Evolutionary conservation across 1,139 yeast genomes (phyloP).

Genomic region (Blastobotrys proliferans): DNA sequence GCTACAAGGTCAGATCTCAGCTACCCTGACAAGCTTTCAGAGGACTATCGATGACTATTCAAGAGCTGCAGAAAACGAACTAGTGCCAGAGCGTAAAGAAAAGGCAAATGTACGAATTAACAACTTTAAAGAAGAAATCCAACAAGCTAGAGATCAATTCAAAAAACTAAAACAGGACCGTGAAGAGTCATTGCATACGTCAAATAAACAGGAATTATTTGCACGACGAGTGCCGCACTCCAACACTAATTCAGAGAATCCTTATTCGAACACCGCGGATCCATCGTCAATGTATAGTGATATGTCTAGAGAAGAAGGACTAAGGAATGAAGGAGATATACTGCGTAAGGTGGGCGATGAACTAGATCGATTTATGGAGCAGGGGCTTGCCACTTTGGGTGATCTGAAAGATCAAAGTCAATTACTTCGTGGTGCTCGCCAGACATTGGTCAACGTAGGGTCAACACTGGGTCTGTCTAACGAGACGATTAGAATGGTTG

Average conservation of each 20-base stretch:
- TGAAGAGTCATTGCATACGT: conserved; percentile 49
- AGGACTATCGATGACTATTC: conserved; percentile 77
- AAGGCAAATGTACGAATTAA: conserved; percentile 63
- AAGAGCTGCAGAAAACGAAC: conserved; percentile 58
- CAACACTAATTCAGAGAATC: conserved; percentile 45
- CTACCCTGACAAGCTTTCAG: conserved; percentile 69
- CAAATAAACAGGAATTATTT: conserved; percentile 55
- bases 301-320: conserved; percentile 51
- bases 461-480: conserved; percentile 82
- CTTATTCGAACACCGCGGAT: conserved; percentile 40
- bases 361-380: conserved; percentile 82
- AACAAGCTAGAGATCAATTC: conserved; percentile 54
- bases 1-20: conserved; percentile 76
- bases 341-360: conserved; percentile 72
- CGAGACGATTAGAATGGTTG: conserved; percentile 77
- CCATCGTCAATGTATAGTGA: conserved; percentile 18
- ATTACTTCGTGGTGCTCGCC: conserved; percentile 58
- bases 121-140: conserved; percentile 57
- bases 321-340: conserved; percentile 61
- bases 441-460: conserved; percentile 63
- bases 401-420: conserved; percentile 85
- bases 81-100: conserved; percentile 50
- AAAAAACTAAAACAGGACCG: conserved; percentile 59
- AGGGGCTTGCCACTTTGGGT: conserved; percentile 82
- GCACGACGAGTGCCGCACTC: conserved; percentile 45